Evolutionary conservation across 2,329 filamentous ascomycete genomes (phyloP).

Genomic region (Daldinia eschscholtzii): DNA sequence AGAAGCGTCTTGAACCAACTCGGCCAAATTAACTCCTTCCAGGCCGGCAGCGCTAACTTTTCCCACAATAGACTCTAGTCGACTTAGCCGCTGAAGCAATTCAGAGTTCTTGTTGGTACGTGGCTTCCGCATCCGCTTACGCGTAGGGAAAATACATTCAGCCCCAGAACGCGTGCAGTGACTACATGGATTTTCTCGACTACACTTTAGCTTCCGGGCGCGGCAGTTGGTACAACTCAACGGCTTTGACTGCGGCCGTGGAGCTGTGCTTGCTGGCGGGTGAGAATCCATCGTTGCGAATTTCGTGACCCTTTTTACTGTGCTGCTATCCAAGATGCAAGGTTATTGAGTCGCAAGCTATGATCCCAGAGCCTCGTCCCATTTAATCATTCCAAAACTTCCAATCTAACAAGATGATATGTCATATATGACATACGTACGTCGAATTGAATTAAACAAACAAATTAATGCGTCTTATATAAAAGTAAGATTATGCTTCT

Average conservation of each 20-base stretch:
- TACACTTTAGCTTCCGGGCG: conserved; percentile 72
- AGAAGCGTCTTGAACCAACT: not conserved
- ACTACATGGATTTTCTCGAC: conserved; percentile 67
- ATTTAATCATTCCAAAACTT: not conserved
- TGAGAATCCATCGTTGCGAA: conserved; percentile 21
- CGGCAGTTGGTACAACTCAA: conserved; percentile 72
- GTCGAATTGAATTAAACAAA: not conserved
- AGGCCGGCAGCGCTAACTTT: conserved; percentile 55
- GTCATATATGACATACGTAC: not conserved
- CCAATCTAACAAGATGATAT: not conserved
- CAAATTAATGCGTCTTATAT: not conserved
- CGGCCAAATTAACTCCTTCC: conserved; percentile 5
- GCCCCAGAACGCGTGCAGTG: conserved; percentile 63
- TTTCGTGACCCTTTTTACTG: conserved; percentile 2
- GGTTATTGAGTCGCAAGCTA: not conserved
- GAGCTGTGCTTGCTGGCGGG: conserved; percentile 12
- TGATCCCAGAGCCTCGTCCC: not conserved
- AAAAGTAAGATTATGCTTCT: not conserved
- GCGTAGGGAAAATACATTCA: conserved; percentile 62
- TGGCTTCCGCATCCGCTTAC: conserved; percentile 59
- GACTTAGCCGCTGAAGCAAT: conserved; percentile 59
- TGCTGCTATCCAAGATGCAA: not conserved
- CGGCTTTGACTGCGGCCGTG: conserved; percentile 49
- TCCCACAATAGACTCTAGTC: conserved; percentile 61
- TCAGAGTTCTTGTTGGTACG: conserved; percentile 59